Evolutionary conservation across 331 rosid genomes (phyloP).

Genomic region (Pyracantha coccinea): DNA sequence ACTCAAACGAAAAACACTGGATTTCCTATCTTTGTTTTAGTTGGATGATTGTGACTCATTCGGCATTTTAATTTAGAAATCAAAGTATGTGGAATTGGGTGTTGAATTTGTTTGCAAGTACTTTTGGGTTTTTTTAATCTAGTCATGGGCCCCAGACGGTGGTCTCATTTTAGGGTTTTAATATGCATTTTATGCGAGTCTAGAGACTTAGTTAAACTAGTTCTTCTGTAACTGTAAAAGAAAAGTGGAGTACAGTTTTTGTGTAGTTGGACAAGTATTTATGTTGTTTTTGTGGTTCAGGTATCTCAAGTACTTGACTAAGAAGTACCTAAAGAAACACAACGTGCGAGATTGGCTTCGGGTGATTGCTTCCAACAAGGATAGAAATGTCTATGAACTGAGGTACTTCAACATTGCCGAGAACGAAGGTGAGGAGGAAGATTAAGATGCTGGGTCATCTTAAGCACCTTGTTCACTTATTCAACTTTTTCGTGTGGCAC

Average conservation of each 20-base stretch:
- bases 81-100: neutral
- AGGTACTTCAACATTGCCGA: constrained; percentile 47
- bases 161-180: neutral
- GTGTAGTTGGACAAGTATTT: neutral
- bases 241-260: neutral
- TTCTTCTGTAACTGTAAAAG: neutral
- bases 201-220: no score
- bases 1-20: no score
- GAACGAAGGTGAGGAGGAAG: constrained; percentile 44
- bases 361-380: constrained; percentile 42
- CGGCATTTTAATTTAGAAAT: neutral
- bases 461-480: neutral
- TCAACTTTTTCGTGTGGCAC: neutral
- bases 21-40: no score
- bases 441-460: neutral
- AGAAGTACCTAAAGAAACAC: constrained; percentile 71
- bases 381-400: constrained; percentile 33
- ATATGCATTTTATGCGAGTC: no score
- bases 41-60: neutral
- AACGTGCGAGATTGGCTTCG: constrained; percentile 47
- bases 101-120: neutral
- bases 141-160: neutral
- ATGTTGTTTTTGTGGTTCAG: constrained; percentile 19
- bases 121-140: neutral
- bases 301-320: constrained; percentile 71